Base-by-base conservation (phyloP, 768 basidiomycete species). In the Paxillus ammoniavirescens region DNA sequence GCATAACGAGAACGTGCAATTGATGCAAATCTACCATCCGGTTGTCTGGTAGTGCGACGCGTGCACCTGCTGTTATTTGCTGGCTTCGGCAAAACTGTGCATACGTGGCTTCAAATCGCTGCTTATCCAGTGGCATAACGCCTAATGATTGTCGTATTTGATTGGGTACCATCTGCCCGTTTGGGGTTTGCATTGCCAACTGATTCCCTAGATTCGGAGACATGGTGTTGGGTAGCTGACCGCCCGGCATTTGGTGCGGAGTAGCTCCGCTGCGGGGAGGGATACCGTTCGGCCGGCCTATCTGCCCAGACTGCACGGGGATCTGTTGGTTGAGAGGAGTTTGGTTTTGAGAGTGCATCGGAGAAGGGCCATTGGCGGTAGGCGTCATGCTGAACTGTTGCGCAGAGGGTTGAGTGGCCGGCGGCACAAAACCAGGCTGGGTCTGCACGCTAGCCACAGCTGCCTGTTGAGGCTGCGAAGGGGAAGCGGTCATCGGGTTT, bases 1-100 rank as follows among this genome's bases (percentile, higher is more conserved):
- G 74, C 67, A 86, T 77, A 28, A 89, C 86, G 44, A 77, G 67
- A 46, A 68, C 66, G 61, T 90, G 87, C 41, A 91, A 67, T 31
- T 65, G 62, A 68, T 83, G 75, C 30, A 89, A 65, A 62, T 89
- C 83, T n/a, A 90, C 78, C 40, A 56, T 65, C 35, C 81, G 77
- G 50, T 75, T 75, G 8, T 87, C 86, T 37, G 82, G 71, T 35
- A 68, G 72, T 60, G 82, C 54, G 37, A 79, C 52, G 3, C 73
- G 73, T 40, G 64, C 55, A 51, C 81, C 77, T 14, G 74, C 65
- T 21, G 72, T 70, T 43, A 79, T 59, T 7, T 66, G 65, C 50
- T 77, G 74, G 47, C 70, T 77, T 42, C 61, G 50, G 57, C 78
- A 79, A 57, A 75, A 86, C 17, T 65, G 73, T 47, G 74, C 75